phyloP scores from a whole-genome alignment of 371 early-diverging fungal species.

The Actinomortierella wolfii region DNA sequence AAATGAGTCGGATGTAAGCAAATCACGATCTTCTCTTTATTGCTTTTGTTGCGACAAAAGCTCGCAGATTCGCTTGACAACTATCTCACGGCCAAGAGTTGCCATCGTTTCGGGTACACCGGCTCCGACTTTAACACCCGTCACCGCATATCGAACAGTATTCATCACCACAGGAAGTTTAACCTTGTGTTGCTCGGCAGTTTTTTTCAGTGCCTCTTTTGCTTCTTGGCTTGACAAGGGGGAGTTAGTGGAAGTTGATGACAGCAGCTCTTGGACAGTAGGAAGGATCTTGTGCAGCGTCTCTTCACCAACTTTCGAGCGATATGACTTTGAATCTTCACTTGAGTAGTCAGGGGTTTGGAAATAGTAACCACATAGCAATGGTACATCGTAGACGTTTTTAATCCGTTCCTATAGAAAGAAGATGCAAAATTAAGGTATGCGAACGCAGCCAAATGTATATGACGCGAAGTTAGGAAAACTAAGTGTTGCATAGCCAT shows the following conservation, averaged over 20 bases:
- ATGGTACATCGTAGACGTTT: conserved; percentile 60
- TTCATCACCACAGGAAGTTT: conserved; percentile 63
- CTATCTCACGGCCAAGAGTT: conserved; percentile 53
- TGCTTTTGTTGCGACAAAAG: too few species aligned
- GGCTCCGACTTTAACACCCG: conserved; percentile 69
- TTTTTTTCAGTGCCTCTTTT: conserved; percentile 14
- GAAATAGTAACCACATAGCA: conserved; percentile 64
- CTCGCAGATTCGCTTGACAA: conserved; percentile 42
- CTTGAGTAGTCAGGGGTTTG: conserved; percentile 56
- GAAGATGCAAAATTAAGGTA: not conserved
- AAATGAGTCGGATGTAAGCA: too few species aligned
- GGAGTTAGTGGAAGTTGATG: conserved; percentile 2
- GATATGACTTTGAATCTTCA: conserved; percentile 52
- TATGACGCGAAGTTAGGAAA: not conserved
- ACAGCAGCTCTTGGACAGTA: conserved; percentile 35
- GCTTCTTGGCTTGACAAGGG: conserved; percentile 20
- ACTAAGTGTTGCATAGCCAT: not conserved
- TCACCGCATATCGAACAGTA: conserved; percentile 62
- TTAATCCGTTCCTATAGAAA: conserved; percentile 60
- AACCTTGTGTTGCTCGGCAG: conserved; percentile 44
- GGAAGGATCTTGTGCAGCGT: conserved; percentile 47
- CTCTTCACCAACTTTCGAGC: conserved; percentile 52
- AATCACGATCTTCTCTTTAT: too few species aligned
- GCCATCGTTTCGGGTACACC: conserved; percentile 63
- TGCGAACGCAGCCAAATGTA: not conserved